phyloP scores from a whole-genome alignment of 495 filamentous ascomycete genomes.

The Xanthoparmelia taractica region DNA sequence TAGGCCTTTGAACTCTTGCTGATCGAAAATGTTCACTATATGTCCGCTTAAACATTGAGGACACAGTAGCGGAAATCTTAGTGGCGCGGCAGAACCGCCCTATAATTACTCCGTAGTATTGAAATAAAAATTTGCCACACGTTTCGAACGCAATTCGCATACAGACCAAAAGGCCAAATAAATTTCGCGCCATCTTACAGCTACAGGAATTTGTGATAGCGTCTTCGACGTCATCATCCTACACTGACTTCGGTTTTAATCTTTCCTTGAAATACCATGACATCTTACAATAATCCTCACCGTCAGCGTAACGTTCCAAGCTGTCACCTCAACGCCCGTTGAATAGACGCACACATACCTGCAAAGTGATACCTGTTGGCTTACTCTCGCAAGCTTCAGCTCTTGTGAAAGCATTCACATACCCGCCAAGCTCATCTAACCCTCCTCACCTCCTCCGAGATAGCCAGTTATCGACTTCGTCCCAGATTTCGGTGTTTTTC shows the following conservation, averaged over 20 bases:
- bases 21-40: not conserved
- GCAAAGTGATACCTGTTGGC: not conserved
- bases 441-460: conserved; percentile 39
- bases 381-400: not conserved
- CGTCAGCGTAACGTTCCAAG: not conserved
- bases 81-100: conserved; percentile 1
- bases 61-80: conserved; percentile 13
- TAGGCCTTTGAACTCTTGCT: not conserved
- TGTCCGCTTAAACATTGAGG: conserved; percentile 14
- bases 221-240: too few species aligned
- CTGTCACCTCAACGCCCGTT: not conserved
- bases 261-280: not conserved
- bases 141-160: too few species aligned
- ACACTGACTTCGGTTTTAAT: too few species aligned
- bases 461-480: conserved; percentile 60
- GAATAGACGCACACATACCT: not conserved
- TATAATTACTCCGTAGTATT: too few species aligned
- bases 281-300: not conserved
- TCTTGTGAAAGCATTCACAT: not conserved
- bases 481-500: conserved; percentile 54
- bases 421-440: not conserved
- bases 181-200: not conserved
- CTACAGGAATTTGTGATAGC: too few species aligned
- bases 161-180: not conserved
- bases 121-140: too few species aligned